A percentile compares a stretch with the other conserved stretches of the same genome.
Conservation (phyloP, 2,329 filamentous ascomycete species). For the Apiospora phragmitis region DNA sequence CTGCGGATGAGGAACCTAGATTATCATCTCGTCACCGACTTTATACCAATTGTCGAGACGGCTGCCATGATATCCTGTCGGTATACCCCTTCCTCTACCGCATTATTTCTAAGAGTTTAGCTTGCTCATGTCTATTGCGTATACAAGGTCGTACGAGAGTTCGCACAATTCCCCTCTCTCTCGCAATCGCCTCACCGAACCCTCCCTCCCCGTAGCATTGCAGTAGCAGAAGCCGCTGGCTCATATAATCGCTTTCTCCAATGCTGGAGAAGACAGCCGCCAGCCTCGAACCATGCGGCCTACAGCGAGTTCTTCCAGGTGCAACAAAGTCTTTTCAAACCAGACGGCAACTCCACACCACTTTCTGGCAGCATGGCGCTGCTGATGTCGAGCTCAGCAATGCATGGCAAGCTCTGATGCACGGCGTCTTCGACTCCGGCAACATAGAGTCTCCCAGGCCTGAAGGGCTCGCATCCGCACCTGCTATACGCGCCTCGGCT, state of each 20-base stretch:
- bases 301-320: slow-evolving; percentile 52
- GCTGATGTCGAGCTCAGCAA: slow-evolving; percentile 48
- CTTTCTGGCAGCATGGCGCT: slow-evolving; percentile 58
- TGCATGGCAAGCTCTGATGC: slow-evolving; percentile 41
- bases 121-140: background rate
- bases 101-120: background rate
- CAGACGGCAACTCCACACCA: slow-evolving; percentile 45
- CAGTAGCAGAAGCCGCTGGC: slow-evolving; percentile 1
- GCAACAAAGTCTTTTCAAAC: slow-evolving; percentile 38
- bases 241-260: slow-evolving; percentile 19
- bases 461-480: slow-evolving; percentile 21
- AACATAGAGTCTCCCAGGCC: slow-evolving; percentile 23
- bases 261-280: slow-evolving; percentile 62
- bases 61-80: slow-evolving; percentile 7
- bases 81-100: background rate
- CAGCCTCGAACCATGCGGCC: slow-evolving; percentile 55
- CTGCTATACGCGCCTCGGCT: slow-evolving; percentile 42
- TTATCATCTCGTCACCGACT: background rate
- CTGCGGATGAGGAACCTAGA: background rate
- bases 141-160: background rate
- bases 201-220: background rate
- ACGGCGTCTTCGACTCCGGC: slow-evolving; percentile 28
- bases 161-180: background rate
- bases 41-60: background rate
- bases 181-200: background rate